phyloP scores from a whole-genome alignment of 257 asterid genomes.

The Primulina eburnea region DNA sequence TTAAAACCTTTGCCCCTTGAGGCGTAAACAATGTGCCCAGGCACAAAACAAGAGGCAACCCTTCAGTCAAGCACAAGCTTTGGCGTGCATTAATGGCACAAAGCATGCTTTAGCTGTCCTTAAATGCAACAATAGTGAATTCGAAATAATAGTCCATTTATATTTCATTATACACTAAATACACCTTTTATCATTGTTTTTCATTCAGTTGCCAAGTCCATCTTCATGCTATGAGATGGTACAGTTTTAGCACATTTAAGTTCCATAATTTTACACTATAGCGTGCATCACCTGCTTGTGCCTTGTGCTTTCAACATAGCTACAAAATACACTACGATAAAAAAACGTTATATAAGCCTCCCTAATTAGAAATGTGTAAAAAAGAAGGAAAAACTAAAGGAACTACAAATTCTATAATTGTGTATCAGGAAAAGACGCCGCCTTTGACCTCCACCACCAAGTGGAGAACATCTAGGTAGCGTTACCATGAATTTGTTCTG shows the following conservation, averaged over 20 bases:
- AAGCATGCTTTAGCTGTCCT: too few relatives aligned
- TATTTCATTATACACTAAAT: not conserved
- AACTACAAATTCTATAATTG: not conserved
- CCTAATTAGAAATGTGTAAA: not conserved
- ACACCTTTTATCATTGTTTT: too few relatives aligned
- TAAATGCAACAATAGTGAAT: not conserved
- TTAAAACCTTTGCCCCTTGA: not conserved
- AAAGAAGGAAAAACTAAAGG: slow-evolving; percentile 3
- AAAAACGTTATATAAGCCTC: not conserved
- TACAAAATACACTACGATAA: not conserved
- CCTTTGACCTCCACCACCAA: not conserved
- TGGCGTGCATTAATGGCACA: not conserved
- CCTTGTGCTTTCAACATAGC: not conserved
- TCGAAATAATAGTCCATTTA: not conserved
- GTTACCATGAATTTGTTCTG: not conserved
- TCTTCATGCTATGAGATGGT: not conserved
- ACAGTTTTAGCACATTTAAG: not conserved
- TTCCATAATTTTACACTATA: not conserved
- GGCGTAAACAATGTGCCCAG: not conserved
- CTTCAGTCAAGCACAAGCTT: not conserved
- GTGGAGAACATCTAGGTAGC: not conserved
- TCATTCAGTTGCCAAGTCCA: not conserved
- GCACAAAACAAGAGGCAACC: not conserved
- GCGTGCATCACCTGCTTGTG: not conserved
- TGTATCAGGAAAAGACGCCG: too few relatives aligned